Evolutionary conservation across 2,329 filamentous ascomycete species (phyloP), one percentile per base, ranked within the genome.

Genomic region (Seiridium cupressi): DNA sequence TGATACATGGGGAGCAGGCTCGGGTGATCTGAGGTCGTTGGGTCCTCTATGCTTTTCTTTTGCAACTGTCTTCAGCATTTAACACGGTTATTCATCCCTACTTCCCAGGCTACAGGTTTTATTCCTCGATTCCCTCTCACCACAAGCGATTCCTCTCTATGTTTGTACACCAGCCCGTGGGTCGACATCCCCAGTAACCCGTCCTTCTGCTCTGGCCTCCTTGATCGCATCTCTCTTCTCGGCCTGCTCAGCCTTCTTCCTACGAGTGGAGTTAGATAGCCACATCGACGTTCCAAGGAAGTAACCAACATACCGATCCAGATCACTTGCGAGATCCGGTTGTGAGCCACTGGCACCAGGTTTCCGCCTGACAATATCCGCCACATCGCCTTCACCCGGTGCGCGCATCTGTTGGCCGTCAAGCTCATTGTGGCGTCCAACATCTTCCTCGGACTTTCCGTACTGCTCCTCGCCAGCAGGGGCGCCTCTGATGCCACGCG

Each of bases 391-490:
- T 58, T 73, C 71, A 10, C 64, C 69, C 1, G 69, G 62, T 0
- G 65, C 63, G 2, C 65, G 61, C 70, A 73, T 72, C 62, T 70
- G 64, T 0, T 70, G 69, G 32, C 69, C 71, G 1, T 73, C 71
- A 2, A 72, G 55, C 49, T 72, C 71, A 8, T 13, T 49, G 51
- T 62, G 64, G 4, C 66, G 58, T 3, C 64, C 69, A 2, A 62
- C 61, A 5, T 68, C 60, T 58, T 68, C 68, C 11, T 59, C 51
- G 6, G 64, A 65, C 13, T 55, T 64, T 32, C 66, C 68, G 47
- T 57, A 58, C 26, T 40, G 44, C 62, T 70, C 69, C 42, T 71
- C 66, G 1, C 66, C 68, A 0, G 66, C 58, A 3, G 64, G 65
- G 18, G 65, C 67, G 55, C 68, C 71, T 44, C 54, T 66, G 26